Evolutionary conservation across 352 stramenopile species (phyloP), one percentile per base, ranked within the genome.

Genomic region (Globisporangium perplexum): DNA sequence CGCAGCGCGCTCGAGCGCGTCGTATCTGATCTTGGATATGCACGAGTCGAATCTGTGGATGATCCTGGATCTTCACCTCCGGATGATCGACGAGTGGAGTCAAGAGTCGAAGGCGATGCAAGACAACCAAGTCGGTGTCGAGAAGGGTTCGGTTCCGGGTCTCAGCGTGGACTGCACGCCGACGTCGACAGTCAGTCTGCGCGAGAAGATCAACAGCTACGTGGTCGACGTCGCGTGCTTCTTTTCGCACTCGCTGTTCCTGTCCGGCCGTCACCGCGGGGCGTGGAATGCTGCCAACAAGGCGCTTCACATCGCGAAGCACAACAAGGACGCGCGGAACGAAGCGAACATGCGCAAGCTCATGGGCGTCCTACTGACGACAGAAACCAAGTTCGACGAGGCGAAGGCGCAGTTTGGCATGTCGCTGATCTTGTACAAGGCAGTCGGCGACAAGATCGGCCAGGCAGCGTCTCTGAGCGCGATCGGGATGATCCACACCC

Each of bases 11-110:
- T 92, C 82, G 7, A 88, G 68, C 24, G 82, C 82, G 5, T 77
- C 82, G 28, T 92, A 92, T 50, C 54, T 92, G 66, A 86, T 92
- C 45, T 50, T 92, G 14, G 82, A 92, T 42, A 73, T 89, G 50
- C 78, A 90, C 30, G 78, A 92, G 43, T 83, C 82, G 22, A 92
- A 92, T 43, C 36, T 89, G 44, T 92, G 82, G 82, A 90, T 90
- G 73, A 74, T 84, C 48, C 54, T 92, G 6, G 78, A 90, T 58
- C 69, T 88, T 7, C 81, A 89, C 50, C 66, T 88, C 31, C 65
- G 73, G 7, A 83, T 88, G 65, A 73, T 88, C 36, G 77, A 90
- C 36, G 77, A 88, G 44, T 86, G 74, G 74, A 55, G 63, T 33
- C 46, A n/a, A 47, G 33, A 45, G 50, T 26, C 45, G 22, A 24